Evolutionary conservation across 139 green algal species (phyloP), one percentile per base, ranked within the genome.

Genomic region (Haematococcus lacustris): DNA sequence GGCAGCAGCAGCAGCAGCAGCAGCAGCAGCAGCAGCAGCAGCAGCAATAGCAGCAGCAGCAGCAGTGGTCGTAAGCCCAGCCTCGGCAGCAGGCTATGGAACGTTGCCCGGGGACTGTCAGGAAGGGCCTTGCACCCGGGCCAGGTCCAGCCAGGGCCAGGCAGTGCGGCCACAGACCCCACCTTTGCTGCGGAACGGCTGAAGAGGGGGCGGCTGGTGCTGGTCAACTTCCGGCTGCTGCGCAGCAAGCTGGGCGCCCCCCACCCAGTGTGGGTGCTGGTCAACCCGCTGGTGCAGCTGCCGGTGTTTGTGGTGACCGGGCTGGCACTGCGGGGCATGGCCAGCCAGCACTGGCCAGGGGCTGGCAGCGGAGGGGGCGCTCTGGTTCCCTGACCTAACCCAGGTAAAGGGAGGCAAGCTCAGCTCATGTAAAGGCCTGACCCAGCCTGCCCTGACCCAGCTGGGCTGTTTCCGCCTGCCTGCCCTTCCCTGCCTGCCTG

Each of bases 361-460:
- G 78, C 94, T 25, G 37, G 47, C 26, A 70, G 68, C 2, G 3
- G 89, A 87, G 37, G 90, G 90, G 25, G 32, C 51, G 3, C 74
- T 89, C n/a, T 96, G 90, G 90, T 93, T 94, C 69, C 59, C 61
- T 3, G 87, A 96, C 81, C 82, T 96, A 38, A 91, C 86, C 0
- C 71, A 83, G 62, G 2, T 21, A 80, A n/a, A n/a, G n/a, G n/a
- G n/a, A n/a, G n/a, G n/a, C n/a, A n/a, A n/a, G n/a, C n/a, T n/a
- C n/a, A n/a, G n/a, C n/a, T n/a, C n/a, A n/a, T n/a, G n/a, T n/a
- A n/a, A n/a, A n/a, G n/a, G n/a, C n/a, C n/a, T n/a, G n/a, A n/a
- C n/a, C n/a, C n/a, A n/a, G n/a, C n/a, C n/a, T n/a, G n/a, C n/a
- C n/a, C n/a, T n/a, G n/a, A n/a, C n/a, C n/a, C n/a, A n/a, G n/a